phyloP scores from a whole-genome alignment of 2,329 filamentous ascomycete genomes.

The Stagonosporopsis cucurbitacearum region DNA sequence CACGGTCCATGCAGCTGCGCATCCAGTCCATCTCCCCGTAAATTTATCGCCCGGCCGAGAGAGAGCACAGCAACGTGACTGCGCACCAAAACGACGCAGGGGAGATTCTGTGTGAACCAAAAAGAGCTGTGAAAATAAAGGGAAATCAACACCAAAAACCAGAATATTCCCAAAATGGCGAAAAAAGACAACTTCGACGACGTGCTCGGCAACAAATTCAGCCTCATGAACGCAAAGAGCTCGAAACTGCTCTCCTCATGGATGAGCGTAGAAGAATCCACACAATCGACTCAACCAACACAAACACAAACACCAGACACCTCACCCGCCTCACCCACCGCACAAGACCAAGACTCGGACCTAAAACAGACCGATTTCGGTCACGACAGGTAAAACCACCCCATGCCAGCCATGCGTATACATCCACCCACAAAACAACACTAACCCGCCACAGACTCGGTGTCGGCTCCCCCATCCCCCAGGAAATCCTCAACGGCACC shows the following conservation, averaged over 20 bases:
- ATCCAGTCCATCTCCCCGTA: slow-evolving; percentile 4
- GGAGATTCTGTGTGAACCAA: background rate
- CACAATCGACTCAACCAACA: background rate
- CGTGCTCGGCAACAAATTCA: slow-evolving; percentile 62
- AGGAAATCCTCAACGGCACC: slow-evolving; percentile 46
- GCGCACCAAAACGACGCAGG: background rate
- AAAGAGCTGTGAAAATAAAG: background rate
- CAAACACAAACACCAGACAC: too few species aligned
- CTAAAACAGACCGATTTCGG: slow-evolving; percentile 61
- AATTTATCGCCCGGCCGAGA: slow-evolving; percentile 34
- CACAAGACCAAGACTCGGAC: slow-evolving; percentile 58
- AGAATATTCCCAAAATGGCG: slow-evolving; percentile 33
- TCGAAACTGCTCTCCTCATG: slow-evolving; percentile 63
- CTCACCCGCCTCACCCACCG: slow-evolving; percentile 48
- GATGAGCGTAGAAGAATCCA: slow-evolving; percentile 56
- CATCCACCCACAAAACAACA: too few species aligned
- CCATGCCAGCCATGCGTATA: background rate
- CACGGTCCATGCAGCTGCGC: slow-evolving; percentile 2
- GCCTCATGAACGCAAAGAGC: slow-evolving; percentile 60
- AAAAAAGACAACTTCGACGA: slow-evolving; percentile 55
- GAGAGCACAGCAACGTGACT: slow-evolving; percentile 21
- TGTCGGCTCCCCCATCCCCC: slow-evolving; percentile 47
- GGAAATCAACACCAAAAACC: background rate
- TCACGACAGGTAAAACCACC: slow-evolving; percentile 57
- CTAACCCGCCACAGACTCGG: slow-evolving; percentile 43